Evolutionary conservation across 148 eudicot genomes (phyloP).

Genomic region (Diospyros kaki): DNA sequence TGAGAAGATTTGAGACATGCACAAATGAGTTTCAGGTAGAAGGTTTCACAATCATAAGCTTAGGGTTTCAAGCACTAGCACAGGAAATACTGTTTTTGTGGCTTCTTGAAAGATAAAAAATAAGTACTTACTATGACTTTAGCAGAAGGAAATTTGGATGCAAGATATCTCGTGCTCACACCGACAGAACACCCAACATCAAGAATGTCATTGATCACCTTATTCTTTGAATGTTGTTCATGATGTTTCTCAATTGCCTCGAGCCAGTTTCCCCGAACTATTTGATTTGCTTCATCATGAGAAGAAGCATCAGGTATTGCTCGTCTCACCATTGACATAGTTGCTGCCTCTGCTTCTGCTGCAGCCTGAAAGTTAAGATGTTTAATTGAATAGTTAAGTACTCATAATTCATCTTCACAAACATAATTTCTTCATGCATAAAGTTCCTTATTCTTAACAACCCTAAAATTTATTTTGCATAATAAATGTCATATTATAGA

Average conservation of each 20-base stretch:
- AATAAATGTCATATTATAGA: background rate
- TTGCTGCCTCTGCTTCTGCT: slow-evolving; percentile 98
- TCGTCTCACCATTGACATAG: slow-evolving; percentile 75
- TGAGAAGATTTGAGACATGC: slow-evolving; percentile 10
- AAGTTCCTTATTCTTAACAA: background rate
- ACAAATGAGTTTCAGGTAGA: background rate
- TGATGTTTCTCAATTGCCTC: slow-evolving; percentile 73
- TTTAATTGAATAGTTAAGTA: slow-evolving; percentile 5
- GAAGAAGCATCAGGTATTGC: slow-evolving; percentile 82
- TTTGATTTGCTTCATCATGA: slow-evolving; percentile 74
- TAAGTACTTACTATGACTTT: slow-evolving; percentile 51
- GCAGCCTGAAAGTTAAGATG: slow-evolving; percentile 64
- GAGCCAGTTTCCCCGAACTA: slow-evolving; percentile 95
- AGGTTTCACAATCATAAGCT: background rate
- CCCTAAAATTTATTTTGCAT: background rate
- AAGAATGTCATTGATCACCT: slow-evolving; percentile 50
- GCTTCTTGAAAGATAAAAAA: background rate
- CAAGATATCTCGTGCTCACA: slow-evolving; percentile 78
- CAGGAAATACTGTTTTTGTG: background rate
- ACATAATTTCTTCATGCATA: background rate
- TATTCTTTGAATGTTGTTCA: slow-evolving; percentile 46
- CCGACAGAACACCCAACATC: slow-evolving; percentile 96
- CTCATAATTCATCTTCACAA: background rate
- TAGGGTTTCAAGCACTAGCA: background rate
- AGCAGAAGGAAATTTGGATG: slow-evolving; percentile 73